Conservation (phyloP, 73 alveolate genomes). For the Uronychia binucleata region DNA sequence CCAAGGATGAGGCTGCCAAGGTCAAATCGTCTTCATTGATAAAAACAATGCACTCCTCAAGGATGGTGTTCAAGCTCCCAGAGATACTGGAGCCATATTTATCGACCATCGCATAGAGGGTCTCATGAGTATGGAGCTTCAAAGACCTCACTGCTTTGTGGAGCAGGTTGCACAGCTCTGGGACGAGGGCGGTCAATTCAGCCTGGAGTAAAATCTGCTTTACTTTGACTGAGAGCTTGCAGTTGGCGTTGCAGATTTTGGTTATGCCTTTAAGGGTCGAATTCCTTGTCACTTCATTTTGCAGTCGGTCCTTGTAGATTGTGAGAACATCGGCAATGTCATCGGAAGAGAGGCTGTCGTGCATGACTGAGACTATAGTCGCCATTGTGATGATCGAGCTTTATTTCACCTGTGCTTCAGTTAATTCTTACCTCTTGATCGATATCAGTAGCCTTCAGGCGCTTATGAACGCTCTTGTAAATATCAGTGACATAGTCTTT, state of each 20-base stretch:
- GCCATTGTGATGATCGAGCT: slow-evolving; percentile 73
- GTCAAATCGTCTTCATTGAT: slow-evolving; percentile 53
- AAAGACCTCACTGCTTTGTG: slow-evolving; percentile 52
- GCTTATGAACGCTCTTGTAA: too few species aligned
- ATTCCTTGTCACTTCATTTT: slow-evolving; percentile 75
- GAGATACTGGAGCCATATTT: slow-evolving; percentile 50
- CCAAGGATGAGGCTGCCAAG: slow-evolving; percentile 52
- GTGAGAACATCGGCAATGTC: slow-evolving; percentile 48
- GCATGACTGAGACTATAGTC: slow-evolving; percentile 49
- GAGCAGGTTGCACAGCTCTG: slow-evolving; percentile 49
- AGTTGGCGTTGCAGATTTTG: slow-evolving; percentile 51
- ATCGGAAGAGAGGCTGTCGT: slow-evolving; percentile 39
- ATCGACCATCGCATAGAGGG: slow-evolving; percentile 59
- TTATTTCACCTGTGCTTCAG: slow-evolving; percentile 73
- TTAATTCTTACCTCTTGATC: background rate
- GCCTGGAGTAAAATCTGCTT: background rate
- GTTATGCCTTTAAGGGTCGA: slow-evolving; percentile 73
- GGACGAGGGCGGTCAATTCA: slow-evolving; percentile 9
- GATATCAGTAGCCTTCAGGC: background rate
- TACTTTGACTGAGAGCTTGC: slow-evolving; percentile 11
- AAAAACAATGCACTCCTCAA: slow-evolving; percentile 35
- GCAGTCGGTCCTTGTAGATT: slow-evolving; percentile 66
- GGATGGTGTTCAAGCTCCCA: background rate
- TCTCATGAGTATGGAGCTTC: slow-evolving; percentile 67
- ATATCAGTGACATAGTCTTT: background rate